phyloP scores from a whole-genome alignment of 2,329 filamentous ascomycete genomes.

The Fusarium brachygibbosum region DNA sequence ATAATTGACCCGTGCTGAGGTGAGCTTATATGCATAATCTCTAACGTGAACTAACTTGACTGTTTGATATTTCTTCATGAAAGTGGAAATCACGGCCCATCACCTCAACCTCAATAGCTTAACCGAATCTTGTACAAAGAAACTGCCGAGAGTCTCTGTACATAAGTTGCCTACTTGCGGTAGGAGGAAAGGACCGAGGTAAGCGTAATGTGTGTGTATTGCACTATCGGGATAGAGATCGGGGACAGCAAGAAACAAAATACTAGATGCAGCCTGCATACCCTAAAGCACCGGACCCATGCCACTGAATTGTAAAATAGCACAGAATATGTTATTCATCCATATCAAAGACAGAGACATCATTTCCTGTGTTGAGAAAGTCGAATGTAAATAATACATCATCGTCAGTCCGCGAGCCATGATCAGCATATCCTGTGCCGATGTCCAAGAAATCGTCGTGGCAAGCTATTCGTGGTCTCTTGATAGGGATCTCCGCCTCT shows the following conservation, averaged over 20 bases:
- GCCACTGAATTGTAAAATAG: no score
- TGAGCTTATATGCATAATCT: not conserved
- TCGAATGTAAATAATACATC: constrained; percentile 47
- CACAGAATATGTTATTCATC: constrained; percentile 35
- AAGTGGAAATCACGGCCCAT: not conserved
- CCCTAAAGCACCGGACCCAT: not conserved
- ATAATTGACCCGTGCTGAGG: no score
- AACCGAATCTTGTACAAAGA: no score
- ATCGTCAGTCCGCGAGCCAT: constrained; percentile 35
- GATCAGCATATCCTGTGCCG: constrained; percentile 40
- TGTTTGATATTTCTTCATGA: not conserved
- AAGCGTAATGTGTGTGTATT: not conserved
- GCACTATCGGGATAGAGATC: not conserved
- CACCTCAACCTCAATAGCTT: no score
- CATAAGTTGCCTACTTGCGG: not conserved
- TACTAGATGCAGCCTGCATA: not conserved
- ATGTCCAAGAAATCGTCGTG: constrained; percentile 45
- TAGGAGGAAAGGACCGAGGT: not conserved
- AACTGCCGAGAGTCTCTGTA: not conserved
- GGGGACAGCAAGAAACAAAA: not conserved
- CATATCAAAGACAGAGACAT: constrained; percentile 45
- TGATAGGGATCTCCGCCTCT: constrained; percentile 23
- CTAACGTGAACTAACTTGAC: not conserved
- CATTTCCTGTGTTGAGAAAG: constrained; percentile 39
- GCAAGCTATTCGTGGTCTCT: constrained; percentile 41